These are phyloP conservation scores for Stylonectria norvegica DNA, from an alignment of 2,329 filamentous ascomycete species.

Conservation along the genomic window DNA sequence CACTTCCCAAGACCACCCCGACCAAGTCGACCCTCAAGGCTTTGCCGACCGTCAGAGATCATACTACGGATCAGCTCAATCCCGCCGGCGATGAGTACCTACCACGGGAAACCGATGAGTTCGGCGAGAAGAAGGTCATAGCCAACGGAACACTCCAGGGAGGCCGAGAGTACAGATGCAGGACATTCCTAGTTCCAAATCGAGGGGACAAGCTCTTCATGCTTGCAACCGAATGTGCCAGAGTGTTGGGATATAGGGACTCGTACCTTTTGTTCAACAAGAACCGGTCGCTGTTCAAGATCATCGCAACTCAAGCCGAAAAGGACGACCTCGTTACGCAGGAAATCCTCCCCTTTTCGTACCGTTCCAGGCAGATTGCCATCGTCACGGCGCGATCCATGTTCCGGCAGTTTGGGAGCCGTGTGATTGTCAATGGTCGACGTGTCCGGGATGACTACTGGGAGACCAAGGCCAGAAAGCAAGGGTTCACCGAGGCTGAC, in stretches of 20 bases:
- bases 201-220: conserved; percentile 94
- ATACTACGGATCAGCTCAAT: conserved; percentile 93
- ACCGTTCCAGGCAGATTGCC: conserved; percentile 95
- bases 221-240: conserved; percentile 95
- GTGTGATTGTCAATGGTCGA: conserved; percentile 84
- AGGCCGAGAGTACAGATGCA: conserved; percentile 82
- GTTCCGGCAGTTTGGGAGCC: conserved; percentile 97
- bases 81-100: conserved; percentile 90
- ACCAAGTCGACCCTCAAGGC: conserved; percentile 87
- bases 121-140: conserved; percentile 91
- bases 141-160: conserved; percentile 77
- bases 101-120: conserved; percentile 87
- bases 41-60: conserved; percentile 89
- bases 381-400: conserved; percentile 97
- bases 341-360: conserved; percentile 95
- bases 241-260: conserved; percentile 89
- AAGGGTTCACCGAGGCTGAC: conserved; percentile 97
- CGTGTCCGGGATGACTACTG: conserved; percentile 97
- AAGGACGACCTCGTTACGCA: conserved; percentile 95
- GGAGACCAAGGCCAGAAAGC: conserved; percentile 95
- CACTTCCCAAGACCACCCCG: conserved; percentile 75
- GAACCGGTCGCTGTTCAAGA: conserved; percentile 94
- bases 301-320: conserved; percentile 91
- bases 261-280: conserved; percentile 99
- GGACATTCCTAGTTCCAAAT: conserved; percentile 89